These are phyloP conservation scores for Ichthyophthirius multifiliis DNA, from an alignment of 169 alveolate species.

Conservation along the genomic window DNA sequence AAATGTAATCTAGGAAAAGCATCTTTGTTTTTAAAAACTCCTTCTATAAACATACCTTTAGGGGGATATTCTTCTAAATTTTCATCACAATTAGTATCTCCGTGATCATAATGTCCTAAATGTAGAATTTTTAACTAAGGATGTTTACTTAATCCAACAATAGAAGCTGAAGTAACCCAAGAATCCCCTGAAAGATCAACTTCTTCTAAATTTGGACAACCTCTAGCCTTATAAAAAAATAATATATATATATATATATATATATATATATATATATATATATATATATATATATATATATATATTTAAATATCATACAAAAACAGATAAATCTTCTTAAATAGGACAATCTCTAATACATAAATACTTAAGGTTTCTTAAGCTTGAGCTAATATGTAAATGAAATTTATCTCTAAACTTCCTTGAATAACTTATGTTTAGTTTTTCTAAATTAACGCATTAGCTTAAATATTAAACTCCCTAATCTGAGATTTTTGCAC, in stretches of 20 bases:
- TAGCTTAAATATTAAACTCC: slow-evolving; percentile 36
- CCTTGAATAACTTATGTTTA: slow-evolving; percentile 56
- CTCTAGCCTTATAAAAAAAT: neutral
- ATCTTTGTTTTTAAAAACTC: slow-evolving; percentile 27
- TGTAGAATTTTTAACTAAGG: slow-evolving; percentile 47
- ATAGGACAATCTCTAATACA: slow-evolving; percentile 63
- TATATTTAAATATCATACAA: neutral
- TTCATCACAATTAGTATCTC: slow-evolving; percentile 65
- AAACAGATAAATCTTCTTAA: slow-evolving; percentile 47
- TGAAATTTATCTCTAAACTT: slow-evolving; percentile 49
- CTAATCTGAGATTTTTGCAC: slow-evolving; percentile 62
- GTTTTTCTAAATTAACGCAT: slow-evolving; percentile 28
- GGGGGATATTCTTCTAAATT: slow-evolving; percentile 55
- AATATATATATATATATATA: neutral
- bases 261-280: neutral
- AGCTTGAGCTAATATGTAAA: slow-evolving; percentile 26
- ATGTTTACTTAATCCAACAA: slow-evolving; percentile 60
- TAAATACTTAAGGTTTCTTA: slow-evolving; percentile 35
- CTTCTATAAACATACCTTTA: slow-evolving; percentile 35
- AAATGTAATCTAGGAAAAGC: slow-evolving; percentile 16
- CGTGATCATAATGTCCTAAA: slow-evolving; percentile 72
- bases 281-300: neutral
- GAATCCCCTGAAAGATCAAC: slow-evolving; percentile 69
- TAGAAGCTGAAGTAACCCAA: slow-evolving; percentile 56
- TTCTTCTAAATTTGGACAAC: slow-evolving; percentile 64